These are phyloP conservation scores for Dactylellina haptotyla DNA, from an alignment of 2,329 filamentous ascomycete species.

Conservation along the genomic window DNA sequence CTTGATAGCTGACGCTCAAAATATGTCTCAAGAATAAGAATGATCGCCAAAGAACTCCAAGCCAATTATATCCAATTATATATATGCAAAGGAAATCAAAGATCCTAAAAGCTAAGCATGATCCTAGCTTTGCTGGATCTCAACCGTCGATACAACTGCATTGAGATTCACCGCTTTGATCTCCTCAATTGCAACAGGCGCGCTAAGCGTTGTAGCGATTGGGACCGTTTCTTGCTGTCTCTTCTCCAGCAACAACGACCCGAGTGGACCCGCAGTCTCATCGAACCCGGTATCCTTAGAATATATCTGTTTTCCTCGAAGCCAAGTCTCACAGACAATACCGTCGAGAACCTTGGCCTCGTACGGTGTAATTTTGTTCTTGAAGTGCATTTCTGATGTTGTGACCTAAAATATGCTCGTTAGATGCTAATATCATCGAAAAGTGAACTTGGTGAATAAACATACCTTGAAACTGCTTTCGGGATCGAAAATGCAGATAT, in stretches of 20 bases:
- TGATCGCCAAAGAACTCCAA: slow-evolving; percentile 20
- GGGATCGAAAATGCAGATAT: slow-evolving; percentile 93
- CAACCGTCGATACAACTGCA: slow-evolving; percentile 6
- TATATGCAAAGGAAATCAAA: neutral
- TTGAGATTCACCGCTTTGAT: slow-evolving; percentile 11
- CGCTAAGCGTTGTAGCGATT: slow-evolving; percentile 29
- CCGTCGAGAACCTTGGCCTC: slow-evolving; percentile 81
- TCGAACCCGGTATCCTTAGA: slow-evolving; percentile 69
- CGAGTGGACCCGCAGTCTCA: slow-evolving; percentile 68
- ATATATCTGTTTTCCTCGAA: slow-evolving; percentile 80
- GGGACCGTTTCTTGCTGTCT: slow-evolving; percentile 40
- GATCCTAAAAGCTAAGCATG: neutral
- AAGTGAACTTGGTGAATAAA: slow-evolving; percentile 58
- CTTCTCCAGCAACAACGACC: slow-evolving; percentile 66
- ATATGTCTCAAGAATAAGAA: too few relatives aligned
- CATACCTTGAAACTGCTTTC: slow-evolving; percentile 78
- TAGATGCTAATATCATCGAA: neutral
- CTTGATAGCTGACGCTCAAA: too few relatives aligned
- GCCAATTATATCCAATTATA: neutral
- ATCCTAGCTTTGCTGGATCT: slow-evolving; percentile 25
- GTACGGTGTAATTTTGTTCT: slow-evolving; percentile 91
- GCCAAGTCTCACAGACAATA: slow-evolving; percentile 84
- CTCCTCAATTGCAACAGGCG: slow-evolving; percentile 15
- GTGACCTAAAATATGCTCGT: slow-evolving; percentile 60
- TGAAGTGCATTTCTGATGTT: slow-evolving; percentile 86